Evolutionary conservation across 1,284 basidiomycete species (phyloP).

Genomic region (Microbotryum saponariae): DNA sequence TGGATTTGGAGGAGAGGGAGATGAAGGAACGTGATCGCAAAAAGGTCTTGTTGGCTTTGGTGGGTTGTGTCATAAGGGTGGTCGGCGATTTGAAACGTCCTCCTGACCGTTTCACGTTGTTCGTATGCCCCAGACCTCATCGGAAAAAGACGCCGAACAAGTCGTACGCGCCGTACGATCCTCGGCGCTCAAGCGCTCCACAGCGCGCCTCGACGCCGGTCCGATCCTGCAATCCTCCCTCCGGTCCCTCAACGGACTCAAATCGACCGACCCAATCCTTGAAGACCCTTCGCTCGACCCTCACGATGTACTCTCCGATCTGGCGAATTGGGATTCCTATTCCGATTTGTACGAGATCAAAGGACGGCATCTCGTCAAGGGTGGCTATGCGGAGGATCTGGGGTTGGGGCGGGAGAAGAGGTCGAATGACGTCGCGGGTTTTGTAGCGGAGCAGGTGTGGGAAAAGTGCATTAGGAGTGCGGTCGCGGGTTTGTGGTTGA

Average conservation of each 20-base stretch:
- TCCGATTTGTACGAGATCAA: slow-evolving; percentile 16
- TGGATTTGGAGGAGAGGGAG: slow-evolving; percentile 51
- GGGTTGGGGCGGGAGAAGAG: slow-evolving; percentile 9
- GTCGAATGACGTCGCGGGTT: slow-evolving; percentile 58
- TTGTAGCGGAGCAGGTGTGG: slow-evolving; percentile 74
- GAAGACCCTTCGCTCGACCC: slow-evolving; percentile 12
- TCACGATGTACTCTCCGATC: slow-evolving; percentile 27
- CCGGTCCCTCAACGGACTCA: background rate
- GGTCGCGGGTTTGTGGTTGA: slow-evolving; percentile 57
- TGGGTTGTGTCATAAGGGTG: background rate
- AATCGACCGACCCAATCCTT: background rate
- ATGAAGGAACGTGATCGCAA: slow-evolving; percentile 45
- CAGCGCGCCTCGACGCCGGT: slow-evolving; percentile 37
- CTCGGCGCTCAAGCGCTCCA: slow-evolving; percentile 42
- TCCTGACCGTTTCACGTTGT: background rate
- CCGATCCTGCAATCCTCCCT: slow-evolving; percentile 4
- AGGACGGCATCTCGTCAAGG: background rate
- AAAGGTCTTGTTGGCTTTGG: slow-evolving; percentile 28
- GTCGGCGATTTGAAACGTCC: too few species aligned
- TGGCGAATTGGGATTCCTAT: slow-evolving; percentile 18
- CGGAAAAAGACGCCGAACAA: slow-evolving; percentile 12
- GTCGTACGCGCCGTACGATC: slow-evolving; percentile 30
- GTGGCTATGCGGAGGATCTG: background rate
- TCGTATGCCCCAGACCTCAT: slow-evolving; percentile 12
- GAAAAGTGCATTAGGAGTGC: slow-evolving; percentile 68